Percentiles rank a stretch among this genome's conserved stretches.
Conservation (phyloP, 371 early-diverging fungal genomes). For the Aphelidium insulamus region DNA sequence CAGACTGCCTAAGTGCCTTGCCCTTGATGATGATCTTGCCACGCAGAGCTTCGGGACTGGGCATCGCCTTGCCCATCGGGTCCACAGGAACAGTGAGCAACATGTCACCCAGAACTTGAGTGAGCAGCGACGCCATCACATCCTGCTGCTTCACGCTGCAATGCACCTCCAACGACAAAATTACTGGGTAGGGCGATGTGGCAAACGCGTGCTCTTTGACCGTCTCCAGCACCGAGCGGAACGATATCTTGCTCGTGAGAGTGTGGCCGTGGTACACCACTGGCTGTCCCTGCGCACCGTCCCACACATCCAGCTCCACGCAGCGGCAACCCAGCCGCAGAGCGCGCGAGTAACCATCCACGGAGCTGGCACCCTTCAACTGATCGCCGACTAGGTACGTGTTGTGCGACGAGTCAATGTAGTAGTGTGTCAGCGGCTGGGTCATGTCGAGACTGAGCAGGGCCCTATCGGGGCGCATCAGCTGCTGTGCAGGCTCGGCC, state of each 20-base stretch:
- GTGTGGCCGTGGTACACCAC: constrained; percentile 58
- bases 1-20: constrained; percentile 7
- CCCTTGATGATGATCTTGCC: constrained; percentile 44
- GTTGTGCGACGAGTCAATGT: constrained; percentile 56
- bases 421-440: constrained; percentile 43
- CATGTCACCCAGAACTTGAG: constrained; percentile 27
- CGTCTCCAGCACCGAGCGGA: constrained; percentile 49
- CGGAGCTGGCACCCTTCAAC: constrained; percentile 38
- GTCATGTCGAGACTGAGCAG: too few relatives aligned
- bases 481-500: too few relatives aligned
- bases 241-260: constrained; percentile 38
- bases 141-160: constrained; percentile 43
- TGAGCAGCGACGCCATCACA: constrained; percentile 37
- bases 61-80: constrained; percentile 15
- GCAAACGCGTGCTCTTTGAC: constrained; percentile 56
- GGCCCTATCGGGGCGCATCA: too few relatives aligned
- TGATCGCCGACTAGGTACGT: constrained; percentile 64
- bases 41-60: constrained; percentile 37
- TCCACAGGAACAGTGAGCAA: constrained; percentile 23
- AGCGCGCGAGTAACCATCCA: constrained; percentile 56
- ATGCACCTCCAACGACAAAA: constrained; percentile 56
- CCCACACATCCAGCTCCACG: constrained; percentile 24
- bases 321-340: constrained; percentile 58
- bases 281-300: constrained; percentile 49
- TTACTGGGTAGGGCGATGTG: constrained; percentile 46